Percentiles rank a stretch among this genome's conserved stretches.
phyloP scores from a whole-genome alignment of 2,329 filamentous ascomycete genomes.

The Aspergillus niger region DNA sequence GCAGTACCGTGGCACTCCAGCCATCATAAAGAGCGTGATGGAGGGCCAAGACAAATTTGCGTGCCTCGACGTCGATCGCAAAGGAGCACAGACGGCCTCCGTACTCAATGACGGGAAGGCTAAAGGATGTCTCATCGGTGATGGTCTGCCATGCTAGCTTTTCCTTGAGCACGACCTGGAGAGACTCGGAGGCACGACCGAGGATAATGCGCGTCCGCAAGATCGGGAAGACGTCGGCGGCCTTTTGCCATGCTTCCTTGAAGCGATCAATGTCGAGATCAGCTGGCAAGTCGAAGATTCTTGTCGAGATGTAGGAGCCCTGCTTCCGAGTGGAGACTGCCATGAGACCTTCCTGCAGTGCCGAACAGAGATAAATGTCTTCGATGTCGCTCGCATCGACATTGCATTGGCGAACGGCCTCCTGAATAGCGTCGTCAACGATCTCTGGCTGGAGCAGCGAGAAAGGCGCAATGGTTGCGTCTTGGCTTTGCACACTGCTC shows the following conservation, averaged over 20 bases:
- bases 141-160: neutral
- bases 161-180: neutral
- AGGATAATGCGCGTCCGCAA: neutral
- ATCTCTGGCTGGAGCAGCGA: neutral
- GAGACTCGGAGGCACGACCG: neutral
- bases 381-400: conserved; percentile 12
- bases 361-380: conserved; percentile 26
- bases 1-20: neutral
- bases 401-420: neutral
- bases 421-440: neutral
- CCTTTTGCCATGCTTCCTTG: neutral
- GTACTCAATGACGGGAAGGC: conserved; percentile 8
- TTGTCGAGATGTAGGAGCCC: conserved; percentile 4
- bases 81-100: conserved; percentile 6
- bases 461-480: neutral
- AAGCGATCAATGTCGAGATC: conserved; percentile 4
- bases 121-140: neutral
- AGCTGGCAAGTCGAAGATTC: conserved; percentile 17
- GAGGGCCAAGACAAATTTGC: conserved; percentile 17
- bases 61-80: neutral
- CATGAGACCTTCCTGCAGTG: conserved; percentile 29
- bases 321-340: conserved; percentile 22
- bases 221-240: neutral
- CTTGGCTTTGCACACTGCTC: neutral
- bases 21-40: conserved; percentile 17